Base-by-base conservation (phyloP, 2,329 filamentous ascomycete genomes). In the Aspergillus caelatus region DNA sequence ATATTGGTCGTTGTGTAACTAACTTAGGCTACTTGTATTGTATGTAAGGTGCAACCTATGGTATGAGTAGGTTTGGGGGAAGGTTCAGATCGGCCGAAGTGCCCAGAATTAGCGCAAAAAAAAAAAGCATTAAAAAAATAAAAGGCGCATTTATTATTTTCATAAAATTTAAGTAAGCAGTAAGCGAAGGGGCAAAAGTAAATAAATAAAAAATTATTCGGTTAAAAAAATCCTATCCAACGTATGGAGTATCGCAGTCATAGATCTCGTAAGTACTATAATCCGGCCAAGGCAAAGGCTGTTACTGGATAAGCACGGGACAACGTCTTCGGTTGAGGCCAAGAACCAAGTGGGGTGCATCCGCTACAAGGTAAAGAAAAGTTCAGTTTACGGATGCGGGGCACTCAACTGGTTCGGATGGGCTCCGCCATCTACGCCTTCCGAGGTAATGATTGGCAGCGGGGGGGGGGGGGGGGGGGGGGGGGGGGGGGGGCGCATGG, bases 381-480 rank as follows among this genome's bases (percentile, higher is more conserved):
- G 23, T 50, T 50, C 46, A 50, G 30, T 19, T 52, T 52, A 32
- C 48, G 48, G 48, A 32, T 52, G 48, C 48, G 48, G 48, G 48
- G 48, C 48, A n/a, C 48, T 32, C 28, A 52, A 52, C 28, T 52
- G 26, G 41, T 28, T 48, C 39, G 28, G 41, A 23, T 57, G 19
- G 56, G 23, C 28, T 58, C 56, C 57, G 19, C 48, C 28, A 30
- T 52, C 16, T 34, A 6, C 23, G 11, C 23, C 23, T 9, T 16
- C 23, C 11, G 12, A 14, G 16, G 23, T n/a, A 28, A 28, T 19
- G 23, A 50, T 50, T 50, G 46, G 46, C 45, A 48, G 45, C 23
- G 23, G 45, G 43, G 45, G 46, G 8, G 46, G n/a, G 46, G 8
- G 46, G n/a, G 46, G 8, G 46, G n/a, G n/a, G 23, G 45, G 43